phyloP scores from a whole-genome alignment of 1,284 basidiomycete genomes.

The Cutaneotrichosporon sp. region DNA sequence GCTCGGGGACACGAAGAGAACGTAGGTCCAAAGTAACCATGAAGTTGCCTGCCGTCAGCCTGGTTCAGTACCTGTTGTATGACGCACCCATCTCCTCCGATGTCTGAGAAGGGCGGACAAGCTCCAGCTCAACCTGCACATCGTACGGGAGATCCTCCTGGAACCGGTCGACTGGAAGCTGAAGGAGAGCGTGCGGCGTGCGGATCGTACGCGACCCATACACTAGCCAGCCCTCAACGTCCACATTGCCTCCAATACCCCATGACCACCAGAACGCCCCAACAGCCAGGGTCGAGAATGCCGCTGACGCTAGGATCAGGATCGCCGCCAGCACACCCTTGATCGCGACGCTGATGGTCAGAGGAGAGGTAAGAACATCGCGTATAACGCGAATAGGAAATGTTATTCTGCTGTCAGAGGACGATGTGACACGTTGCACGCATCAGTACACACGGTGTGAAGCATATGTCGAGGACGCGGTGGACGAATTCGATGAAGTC shows the following conservation, averaged over 20 bases:
- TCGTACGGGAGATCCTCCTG: constrained; percentile 47
- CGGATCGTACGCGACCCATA: constrained; percentile 34
- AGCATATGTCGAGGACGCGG: constrained; percentile 21
- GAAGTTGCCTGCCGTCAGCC: constrained; percentile 41
- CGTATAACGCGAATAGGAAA: constrained; percentile 35
- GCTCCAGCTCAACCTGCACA: constrained; percentile 47
- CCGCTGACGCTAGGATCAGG: constrained; percentile 33
- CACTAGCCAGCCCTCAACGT: constrained; percentile 47
- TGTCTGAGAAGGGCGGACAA: constrained; percentile 36
- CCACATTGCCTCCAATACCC: constrained; percentile 42
- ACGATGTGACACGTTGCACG: constrained; percentile 2
- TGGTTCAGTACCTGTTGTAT: not conserved
- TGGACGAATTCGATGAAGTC: constrained; percentile 41
- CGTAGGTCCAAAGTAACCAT: constrained; percentile 46
- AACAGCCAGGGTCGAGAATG: constrained; percentile 42
- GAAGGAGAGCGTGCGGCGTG: constrained; percentile 41
- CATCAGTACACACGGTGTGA: constrained; percentile 31
- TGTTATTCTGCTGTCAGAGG: constrained; percentile 26
- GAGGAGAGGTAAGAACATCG: constrained; percentile 36
- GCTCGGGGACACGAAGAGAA: constrained; percentile 25
- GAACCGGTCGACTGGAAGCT: constrained; percentile 33
- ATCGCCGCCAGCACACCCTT: constrained; percentile 35
- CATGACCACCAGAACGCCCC: constrained; percentile 48
- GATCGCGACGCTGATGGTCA: constrained; percentile 42
- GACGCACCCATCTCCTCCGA: constrained; percentile 37